Evolutionary conservation across 2,329 filamentous ascomycete genomes (phyloP).

Genomic region (Westerdykella aurantiaca): DNA sequence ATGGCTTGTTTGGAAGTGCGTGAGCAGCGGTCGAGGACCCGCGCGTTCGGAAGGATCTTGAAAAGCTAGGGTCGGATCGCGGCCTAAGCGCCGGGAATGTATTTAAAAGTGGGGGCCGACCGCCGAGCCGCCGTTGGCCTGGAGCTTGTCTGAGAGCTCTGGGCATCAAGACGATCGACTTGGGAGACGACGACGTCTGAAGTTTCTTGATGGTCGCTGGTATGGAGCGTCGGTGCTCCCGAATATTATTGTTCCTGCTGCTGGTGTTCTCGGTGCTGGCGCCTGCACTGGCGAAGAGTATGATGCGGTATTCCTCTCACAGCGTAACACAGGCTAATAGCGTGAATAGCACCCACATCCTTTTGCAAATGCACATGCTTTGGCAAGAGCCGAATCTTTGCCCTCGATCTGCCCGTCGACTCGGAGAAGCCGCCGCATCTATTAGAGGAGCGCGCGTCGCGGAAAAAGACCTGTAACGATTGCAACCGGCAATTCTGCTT

Average conservation of each 20-base stretch:
- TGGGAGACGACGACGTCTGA: conserved; percentile 21
- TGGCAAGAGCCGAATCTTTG: conserved; percentile 62
- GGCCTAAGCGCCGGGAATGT: conserved; percentile 4
- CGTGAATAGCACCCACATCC: conserved; percentile 48
- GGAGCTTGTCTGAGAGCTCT: conserved; percentile 1
- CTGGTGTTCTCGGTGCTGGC: conserved; percentile 34
- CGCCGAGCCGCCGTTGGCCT: not conserved
- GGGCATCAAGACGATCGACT: conserved; percentile 1
- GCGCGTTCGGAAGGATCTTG: conserved; percentile 18
- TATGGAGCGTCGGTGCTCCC: too few species aligned
- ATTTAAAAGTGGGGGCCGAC: not conserved
- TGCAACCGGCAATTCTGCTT: conserved; percentile 64
- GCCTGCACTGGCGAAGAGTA: conserved; percentile 41
- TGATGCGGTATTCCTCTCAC: conserved; percentile 10
- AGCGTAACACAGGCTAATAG: conserved; percentile 1
- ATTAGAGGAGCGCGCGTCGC: conserved; percentile 25
- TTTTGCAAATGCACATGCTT: conserved; percentile 70
- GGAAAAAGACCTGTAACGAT: conserved; percentile 54
- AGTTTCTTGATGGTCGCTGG: not conserved
- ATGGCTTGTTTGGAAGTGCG: not conserved
- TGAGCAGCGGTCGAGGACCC: not conserved
- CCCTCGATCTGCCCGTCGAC: conserved; percentile 47
- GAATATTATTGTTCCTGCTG: conserved; percentile 17
- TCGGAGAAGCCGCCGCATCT: conserved; percentile 18
- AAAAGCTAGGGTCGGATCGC: conserved; percentile 23